These are phyloP conservation scores for Phyllostachys edulis DNA, from an alignment of 176 grass and related monocot species.

Conservation along the genomic window DNA sequence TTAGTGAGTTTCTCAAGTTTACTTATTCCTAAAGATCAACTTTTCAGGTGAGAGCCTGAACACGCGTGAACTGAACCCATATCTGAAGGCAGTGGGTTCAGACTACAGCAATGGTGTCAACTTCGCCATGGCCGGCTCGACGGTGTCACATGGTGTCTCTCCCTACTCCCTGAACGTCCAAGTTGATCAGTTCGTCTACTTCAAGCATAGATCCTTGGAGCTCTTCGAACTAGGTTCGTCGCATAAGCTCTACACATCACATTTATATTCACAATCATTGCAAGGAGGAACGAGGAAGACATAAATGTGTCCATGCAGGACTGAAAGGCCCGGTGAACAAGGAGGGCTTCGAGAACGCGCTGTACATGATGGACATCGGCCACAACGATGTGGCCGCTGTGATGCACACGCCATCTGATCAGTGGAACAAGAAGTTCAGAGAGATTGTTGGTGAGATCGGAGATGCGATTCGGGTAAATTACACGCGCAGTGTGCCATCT, in stretches of 20 bases:
- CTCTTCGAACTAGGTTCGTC: conserved; percentile 48
- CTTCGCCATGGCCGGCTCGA: conserved; percentile 75
- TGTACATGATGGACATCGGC: conserved; percentile 87
- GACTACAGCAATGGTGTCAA: conserved; percentile 87
- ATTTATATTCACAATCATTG: not conserved
- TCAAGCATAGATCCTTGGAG: conserved; percentile 73
- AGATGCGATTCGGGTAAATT: conserved; percentile 49
- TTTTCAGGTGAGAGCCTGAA: conserved; percentile 68
- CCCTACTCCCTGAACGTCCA: conserved; percentile 69
- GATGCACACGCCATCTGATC: conserved; percentile 31
- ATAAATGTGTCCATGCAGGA: conserved; percentile 37
- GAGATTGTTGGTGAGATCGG: conserved; percentile 52
- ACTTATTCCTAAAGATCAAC: not conserved
- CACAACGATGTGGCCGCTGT: conserved; percentile 65
- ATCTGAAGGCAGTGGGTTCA: conserved; percentile 63
- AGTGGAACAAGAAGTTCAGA: conserved; percentile 42
- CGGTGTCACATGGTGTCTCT: conserved; percentile 35
- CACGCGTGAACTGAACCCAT: conserved; percentile 66
- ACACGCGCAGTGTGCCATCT: not conserved
- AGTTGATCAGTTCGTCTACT: conserved; percentile 76
- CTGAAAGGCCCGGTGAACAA: conserved; percentile 50
- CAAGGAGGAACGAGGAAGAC: not conserved
- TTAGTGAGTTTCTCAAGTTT: not conserved
- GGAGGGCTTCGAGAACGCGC: conserved; percentile 58
- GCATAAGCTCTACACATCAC: not conserved